Evolutionary conservation across 495 filamentous ascomycete species (phyloP), one percentile per base, ranked within the genome.

Genomic region (Podospora pseudopauciseta): DNA sequence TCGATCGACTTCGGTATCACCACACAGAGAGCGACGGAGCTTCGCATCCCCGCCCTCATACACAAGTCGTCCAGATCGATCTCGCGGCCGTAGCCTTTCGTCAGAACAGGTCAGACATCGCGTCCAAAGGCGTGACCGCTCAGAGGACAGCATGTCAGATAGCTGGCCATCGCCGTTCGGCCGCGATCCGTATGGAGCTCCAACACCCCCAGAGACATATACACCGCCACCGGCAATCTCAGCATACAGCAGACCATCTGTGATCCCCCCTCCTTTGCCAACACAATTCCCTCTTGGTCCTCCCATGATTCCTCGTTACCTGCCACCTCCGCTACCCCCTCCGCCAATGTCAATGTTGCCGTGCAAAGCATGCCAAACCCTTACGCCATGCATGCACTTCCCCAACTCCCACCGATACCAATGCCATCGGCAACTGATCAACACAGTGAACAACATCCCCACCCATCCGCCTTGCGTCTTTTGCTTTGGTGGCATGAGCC

Each of bases 201-300:
- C 68, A 9, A 67, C 65, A 13, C 68, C 68, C 4, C 65, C 60
- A 0, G 65, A 64, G n/a, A 64, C 65, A 15, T 70, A 27, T 61
- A 70, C 61, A 18, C 68, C 68, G 3, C 68, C 68, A 1, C 68
- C 68, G 2, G 59, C n/a, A 15, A 63, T 70, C 5, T 69, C 67
- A 2, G 63, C 58, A 4, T 69, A 70, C 60, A 18, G 53, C n/a
- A 44, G 68, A 23, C 68, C 64, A 61, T 61, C 13, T 9, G 26
- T 61, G 23, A 26, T 30, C 23, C 59, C 59, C 7, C 56, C 57
- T 11, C 27, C 34, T 20, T 3, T 49, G 39, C 39, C 39, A 13
- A 49, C 5, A 13, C 39, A 49, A 11, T 49, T 49, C 39, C 39
- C 39, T 49, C 39, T 13, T 16, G 9, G 9, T 2, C 18, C 59